phyloP scores from a whole-genome alignment of 257 asterid species.

The Solanum tarapatanum region DNA sequence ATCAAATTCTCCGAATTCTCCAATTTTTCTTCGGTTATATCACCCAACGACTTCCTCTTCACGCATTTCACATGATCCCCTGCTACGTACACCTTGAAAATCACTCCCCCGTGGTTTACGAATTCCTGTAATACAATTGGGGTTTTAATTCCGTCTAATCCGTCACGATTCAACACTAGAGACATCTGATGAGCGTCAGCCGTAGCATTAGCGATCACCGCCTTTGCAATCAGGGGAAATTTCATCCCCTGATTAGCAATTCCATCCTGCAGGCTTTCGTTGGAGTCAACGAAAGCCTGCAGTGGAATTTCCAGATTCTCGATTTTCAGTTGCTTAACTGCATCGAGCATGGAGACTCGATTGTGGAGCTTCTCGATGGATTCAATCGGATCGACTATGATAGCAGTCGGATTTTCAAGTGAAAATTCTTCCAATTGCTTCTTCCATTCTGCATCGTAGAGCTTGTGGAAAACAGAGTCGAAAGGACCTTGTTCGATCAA shows the following conservation, averaged over 20 bases:
- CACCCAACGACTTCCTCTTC: slow-evolving; percentile 56
- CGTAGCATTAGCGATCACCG: slow-evolving; percentile 46
- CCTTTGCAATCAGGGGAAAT: slow-evolving; percentile 73
- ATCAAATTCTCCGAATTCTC: slow-evolving; percentile 14
- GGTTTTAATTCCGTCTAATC: slow-evolving; percentile 32
- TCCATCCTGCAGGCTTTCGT: slow-evolving; percentile 9
- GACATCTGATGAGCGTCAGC: slow-evolving; percentile 65
- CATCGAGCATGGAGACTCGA: slow-evolving; percentile 70
- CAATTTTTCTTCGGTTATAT: slow-evolving; percentile 26
- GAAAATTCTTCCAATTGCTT: slow-evolving; percentile 26
- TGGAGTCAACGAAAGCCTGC: slow-evolving; percentile 20
- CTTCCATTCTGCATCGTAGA: slow-evolving; percentile 40
- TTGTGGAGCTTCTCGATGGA: slow-evolving; percentile 52
- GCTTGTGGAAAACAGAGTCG: slow-evolving; percentile 61
- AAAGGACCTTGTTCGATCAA: slow-evolving; percentile 49
- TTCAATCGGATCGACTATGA: slow-evolving; percentile 44
- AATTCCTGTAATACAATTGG: slow-evolving; percentile 77
- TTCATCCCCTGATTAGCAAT: not conserved
- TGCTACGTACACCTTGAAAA: slow-evolving; percentile 75
- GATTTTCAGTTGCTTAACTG: slow-evolving; percentile 21
- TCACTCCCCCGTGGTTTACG: slow-evolving; percentile 80
- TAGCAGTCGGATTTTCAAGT: slow-evolving; percentile 23
- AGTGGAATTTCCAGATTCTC: slow-evolving; percentile 32
- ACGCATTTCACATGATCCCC: slow-evolving; percentile 55
- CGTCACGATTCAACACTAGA: slow-evolving; percentile 42